Percentiles rank a stretch among this genome's conserved stretches.
Evolutionary conservation across 352 stramenopile species (phyloP).

Genomic region (Pythium diclinum): DNA sequence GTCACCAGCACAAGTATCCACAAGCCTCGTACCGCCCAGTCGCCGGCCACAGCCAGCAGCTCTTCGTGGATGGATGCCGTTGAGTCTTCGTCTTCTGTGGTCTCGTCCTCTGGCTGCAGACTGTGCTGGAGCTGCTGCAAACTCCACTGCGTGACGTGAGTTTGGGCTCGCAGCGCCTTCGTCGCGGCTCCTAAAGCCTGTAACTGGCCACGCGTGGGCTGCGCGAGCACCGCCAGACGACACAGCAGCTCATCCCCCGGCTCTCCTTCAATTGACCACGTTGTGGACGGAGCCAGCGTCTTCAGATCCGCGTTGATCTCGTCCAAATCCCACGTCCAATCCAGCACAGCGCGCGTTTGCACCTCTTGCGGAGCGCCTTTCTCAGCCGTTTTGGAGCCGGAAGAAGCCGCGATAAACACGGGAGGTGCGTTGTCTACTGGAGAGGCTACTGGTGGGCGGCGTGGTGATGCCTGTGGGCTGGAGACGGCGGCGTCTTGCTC

Average conservation of each 20-base stretch:
- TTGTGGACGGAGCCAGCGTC: slow-evolving; percentile 11
- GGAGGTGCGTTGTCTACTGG: not conserved
- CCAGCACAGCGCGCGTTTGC: slow-evolving; percentile 6
- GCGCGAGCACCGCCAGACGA: slow-evolving; percentile 16
- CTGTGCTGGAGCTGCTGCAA: slow-evolving; percentile 29
- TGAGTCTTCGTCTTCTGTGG: not conserved
- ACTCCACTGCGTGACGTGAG: slow-evolving; percentile 40
- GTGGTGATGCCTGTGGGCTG: not conserved
- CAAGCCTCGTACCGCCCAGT: not conserved
- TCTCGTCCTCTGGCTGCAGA: slow-evolving; percentile 14
- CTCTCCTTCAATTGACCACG: not conserved
- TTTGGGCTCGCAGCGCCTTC: slow-evolving; percentile 34
- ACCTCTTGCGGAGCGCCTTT: not conserved
- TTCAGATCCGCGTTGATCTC: slow-evolving; percentile 33
- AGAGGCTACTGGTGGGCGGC: not conserved
- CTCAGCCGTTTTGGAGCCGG: not conserved
- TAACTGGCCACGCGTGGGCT: slow-evolving; percentile 1
- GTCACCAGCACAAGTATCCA: not conserved
- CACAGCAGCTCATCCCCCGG: slow-evolving; percentile 4
- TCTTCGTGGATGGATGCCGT: slow-evolving; percentile 14
- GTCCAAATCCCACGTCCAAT: slow-evolving; percentile 36
- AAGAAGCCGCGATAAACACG: not conserved
- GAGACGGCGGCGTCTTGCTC: slow-evolving; percentile 15
- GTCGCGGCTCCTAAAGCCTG: slow-evolving; percentile 12
- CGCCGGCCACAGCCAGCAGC: slow-evolving; percentile 28